A percentile compares a stretch with the other conserved stretches of the same genome.
phyloP scores from a whole-genome alignment of 2,329 filamentous ascomycete species.

The Cladosporium colombiae region DNA sequence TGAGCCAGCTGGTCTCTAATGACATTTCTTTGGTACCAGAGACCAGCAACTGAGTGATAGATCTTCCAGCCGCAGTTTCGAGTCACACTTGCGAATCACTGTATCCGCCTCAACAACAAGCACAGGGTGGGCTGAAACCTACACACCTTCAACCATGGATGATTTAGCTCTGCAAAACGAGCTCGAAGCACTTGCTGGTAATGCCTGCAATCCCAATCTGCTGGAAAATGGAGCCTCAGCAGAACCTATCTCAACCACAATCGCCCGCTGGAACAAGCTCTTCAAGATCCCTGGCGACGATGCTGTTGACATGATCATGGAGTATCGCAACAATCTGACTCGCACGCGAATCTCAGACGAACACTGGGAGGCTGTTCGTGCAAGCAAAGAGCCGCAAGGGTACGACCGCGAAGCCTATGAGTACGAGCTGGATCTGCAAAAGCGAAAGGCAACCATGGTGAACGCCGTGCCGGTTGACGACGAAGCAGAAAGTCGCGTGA shows the following conservation, averaged over 20 bases:
- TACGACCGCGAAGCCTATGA: conserved; percentile 46
- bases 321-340: conserved; percentile 38
- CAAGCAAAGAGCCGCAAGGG: conserved; percentile 37
- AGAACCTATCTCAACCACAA: conserved; percentile 31
- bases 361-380: conserved; percentile 39
- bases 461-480: conserved; percentile 23
- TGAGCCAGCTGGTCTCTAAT: background rate
- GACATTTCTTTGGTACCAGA: background rate
- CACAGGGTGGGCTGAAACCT: background rate
- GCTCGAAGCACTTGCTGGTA: conserved; percentile 32
- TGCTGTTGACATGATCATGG: conserved; percentile 37
- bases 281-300: conserved; percentile 38
- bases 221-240: background rate
- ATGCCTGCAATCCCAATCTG: conserved; percentile 23
- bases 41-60: background rate
- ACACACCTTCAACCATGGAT: conserved; percentile 25
- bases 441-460: conserved; percentile 30
- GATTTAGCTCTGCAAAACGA: conserved; percentile 29
- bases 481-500: conserved; percentile 23
- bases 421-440: conserved; percentile 36
- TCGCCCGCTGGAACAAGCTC: conserved; percentile 39
- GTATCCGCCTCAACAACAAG: background rate
- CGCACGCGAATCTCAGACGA: conserved; percentile 39
- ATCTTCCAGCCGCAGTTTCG: background rate
- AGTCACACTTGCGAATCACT: background rate